phyloP scores from a whole-genome alignment of 2,329 filamentous ascomycete species.

The Sporothrix luriei region DNA sequence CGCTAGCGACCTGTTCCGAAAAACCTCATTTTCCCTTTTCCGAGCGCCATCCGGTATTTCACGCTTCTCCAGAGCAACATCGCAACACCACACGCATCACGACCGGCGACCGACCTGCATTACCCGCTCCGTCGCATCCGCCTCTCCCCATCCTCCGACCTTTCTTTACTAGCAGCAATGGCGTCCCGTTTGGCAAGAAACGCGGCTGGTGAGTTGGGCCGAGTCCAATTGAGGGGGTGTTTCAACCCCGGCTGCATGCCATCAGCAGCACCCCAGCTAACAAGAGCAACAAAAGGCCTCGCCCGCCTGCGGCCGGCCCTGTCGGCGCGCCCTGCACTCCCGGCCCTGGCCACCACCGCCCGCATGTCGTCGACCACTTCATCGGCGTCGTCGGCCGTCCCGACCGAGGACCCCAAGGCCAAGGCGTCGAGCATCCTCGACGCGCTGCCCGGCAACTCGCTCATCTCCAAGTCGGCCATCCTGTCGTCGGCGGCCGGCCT shows the following conservation, averaged over 20 bases:
- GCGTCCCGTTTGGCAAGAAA: conserved; percentile 96
- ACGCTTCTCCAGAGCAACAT: conserved; percentile 28
- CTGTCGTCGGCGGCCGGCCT: conserved; percentile 90
- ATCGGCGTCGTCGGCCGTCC: conserved; percentile 63
- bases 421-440: conserved; percentile 97
- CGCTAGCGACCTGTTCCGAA: conserved; percentile 40
- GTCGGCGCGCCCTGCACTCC: conserved; percentile 30
- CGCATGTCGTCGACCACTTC: conserved; percentile 63
- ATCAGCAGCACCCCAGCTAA: too few species aligned
- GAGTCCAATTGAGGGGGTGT: conserved; percentile 22
- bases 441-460: conserved; percentile 84
- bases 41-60: conserved; percentile 34
- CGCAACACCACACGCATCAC: conserved; percentile 19
- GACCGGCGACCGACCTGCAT: conserved; percentile 21
- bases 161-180: conserved; percentile 73
- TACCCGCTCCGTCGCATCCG: conserved; percentile 34
- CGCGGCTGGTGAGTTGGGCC: conserved; percentile 76
- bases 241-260: not conserved
- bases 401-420: conserved; percentile 87
- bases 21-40: conserved; percentile 49
- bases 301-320: conserved; percentile 35
- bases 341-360: conserved; percentile 62
- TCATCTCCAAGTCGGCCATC: conserved; percentile 95
- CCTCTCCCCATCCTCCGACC: conserved; percentile 42
- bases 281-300: conserved; percentile 30